Conservation (phyloP, 768 basidiomycete species). For the Podaxis sp. region DNA sequence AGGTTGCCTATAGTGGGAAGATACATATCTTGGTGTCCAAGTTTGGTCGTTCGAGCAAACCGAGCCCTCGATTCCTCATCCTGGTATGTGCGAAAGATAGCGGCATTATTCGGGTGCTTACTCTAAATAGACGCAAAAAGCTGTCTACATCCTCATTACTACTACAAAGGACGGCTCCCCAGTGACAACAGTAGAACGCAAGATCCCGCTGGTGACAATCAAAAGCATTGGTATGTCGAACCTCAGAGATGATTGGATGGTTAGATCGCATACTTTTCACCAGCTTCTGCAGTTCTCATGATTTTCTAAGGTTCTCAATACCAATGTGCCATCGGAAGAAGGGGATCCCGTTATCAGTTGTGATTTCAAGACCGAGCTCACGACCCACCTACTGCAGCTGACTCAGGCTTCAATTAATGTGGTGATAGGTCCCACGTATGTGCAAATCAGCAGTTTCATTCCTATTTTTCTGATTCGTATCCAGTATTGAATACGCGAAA, state of each 20-base stretch:
- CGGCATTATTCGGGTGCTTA: background rate
- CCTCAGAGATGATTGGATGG: constrained; percentile 94
- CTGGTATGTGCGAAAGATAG: constrained; percentile 56
- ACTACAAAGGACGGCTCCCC: constrained; percentile 60
- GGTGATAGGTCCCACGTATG: constrained; percentile 76
- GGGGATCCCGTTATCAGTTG: constrained; percentile 93
- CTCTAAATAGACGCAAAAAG: constrained; percentile 70
- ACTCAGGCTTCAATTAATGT: constrained; percentile 78
- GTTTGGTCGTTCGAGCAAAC: constrained; percentile 83
- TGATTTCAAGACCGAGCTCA: constrained; percentile 94
- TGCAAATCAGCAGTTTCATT: constrained; percentile 3
- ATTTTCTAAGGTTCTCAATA: constrained; percentile 71
- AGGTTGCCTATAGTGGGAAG: constrained; percentile 80
- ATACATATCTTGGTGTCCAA: constrained; percentile 86
- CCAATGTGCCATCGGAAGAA: constrained; percentile 72
- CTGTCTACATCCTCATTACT: constrained; percentile 73
- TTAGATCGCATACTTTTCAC: constrained; percentile 33
- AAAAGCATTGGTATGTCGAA: constrained; percentile 84
- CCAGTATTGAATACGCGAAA: constrained; percentile 85
- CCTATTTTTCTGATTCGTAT: background rate
- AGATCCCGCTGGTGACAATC: constrained; percentile 87
- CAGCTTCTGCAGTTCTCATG: background rate
- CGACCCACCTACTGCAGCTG: constrained; percentile 75
- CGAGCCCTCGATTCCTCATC: constrained; percentile 85
- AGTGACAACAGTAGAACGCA: constrained; percentile 71